Base-by-base conservation (phyloP, 805 yeast genomes). In the Wickerhamomyces silvicola region DNA sequence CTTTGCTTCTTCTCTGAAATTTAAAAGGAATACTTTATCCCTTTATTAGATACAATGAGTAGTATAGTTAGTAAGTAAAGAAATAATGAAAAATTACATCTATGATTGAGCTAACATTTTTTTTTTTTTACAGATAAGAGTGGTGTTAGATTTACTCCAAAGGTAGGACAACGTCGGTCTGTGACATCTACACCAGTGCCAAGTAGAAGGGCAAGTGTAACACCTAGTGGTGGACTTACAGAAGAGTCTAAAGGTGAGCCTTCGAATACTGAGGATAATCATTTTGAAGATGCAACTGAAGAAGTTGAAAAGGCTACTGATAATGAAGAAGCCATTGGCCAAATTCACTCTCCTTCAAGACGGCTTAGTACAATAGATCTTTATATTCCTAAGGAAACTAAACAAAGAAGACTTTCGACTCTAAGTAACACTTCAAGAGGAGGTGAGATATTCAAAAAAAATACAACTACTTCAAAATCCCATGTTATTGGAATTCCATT, bases 141-240 rank as follows among this genome's bases (percentile, higher is more conserved):
- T 30, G 71, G 77, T 17, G 69, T 81, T 10, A 73, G 81, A 35
- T 81, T 81, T 55, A 64, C 70, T n/a, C 87, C 87, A 3, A 78
- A 77, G 39, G 45, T 61, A 9, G 65, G 56, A 30, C 64, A 62
- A 36, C 64, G 70, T 43, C 59, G 71, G 31, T 50, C 61, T 16
- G 49, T 50, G 1, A 36, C 49, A 3, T 37, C 43, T 8, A 52
- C 60, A 2, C 50, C 57, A 18, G 40, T 42, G 14, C 46, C 44
- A 7, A 45, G 56, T 20, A 47, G 54, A 33, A 45, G 43, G 30
- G 25, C 54, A 6, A 49, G 45, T 24, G 35, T 37, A 18, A 37
- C 48, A 1, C 41, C 53, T 6, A 21, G 18, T 33, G 35, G 35
- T 14, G 30, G 20, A 22, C 19, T 36, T 23, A 24, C 35, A 10